phyloP scores from a whole-genome alignment of 2,329 filamentous ascomycete species.

The Trichoderma harzianum region DNA sequence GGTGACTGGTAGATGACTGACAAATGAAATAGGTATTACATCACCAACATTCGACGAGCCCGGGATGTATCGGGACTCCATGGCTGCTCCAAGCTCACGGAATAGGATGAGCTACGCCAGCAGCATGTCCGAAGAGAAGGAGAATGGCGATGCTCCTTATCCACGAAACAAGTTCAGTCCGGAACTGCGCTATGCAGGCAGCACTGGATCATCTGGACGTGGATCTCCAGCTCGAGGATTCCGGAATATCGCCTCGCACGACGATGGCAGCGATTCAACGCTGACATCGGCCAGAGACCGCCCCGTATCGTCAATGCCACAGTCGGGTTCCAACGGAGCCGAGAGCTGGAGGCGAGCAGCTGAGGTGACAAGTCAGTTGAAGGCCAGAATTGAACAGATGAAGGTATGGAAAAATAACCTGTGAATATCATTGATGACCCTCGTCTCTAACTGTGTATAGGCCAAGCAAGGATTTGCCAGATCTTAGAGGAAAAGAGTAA shows the following conservation, averaged over 20 bases:
- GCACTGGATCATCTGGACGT: slow-evolving; percentile 51
- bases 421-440: neutral
- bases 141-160: slow-evolving; percentile 58
- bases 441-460: slow-evolving; percentile 18
- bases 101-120: slow-evolving; percentile 63
- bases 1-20: slow-evolving; percentile 1
- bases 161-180: slow-evolving; percentile 53
- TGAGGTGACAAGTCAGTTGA: slow-evolving; percentile 95
- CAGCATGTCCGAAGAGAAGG: slow-evolving; percentile 71
- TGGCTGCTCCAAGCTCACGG: slow-evolving; percentile 37
- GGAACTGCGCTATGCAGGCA: slow-evolving; percentile 51
- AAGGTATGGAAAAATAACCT: slow-evolving; percentile 54
- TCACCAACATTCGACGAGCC: slow-evolving; percentile 57
- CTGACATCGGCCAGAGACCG: slow-evolving; percentile 30
- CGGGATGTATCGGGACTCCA: slow-evolving; percentile 56
- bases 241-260: slow-evolving; percentile 37
- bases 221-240: slow-evolving; percentile 58
- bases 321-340: slow-evolving; percentile 33
- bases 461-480: slow-evolving; percentile 32
- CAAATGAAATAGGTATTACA: slow-evolving; percentile 34
- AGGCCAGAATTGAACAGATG: slow-evolving; percentile 98
- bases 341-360: slow-evolving; percentile 98
- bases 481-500: slow-evolving; percentile 23
- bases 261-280: slow-evolving; percentile 33
- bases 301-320: slow-evolving; percentile 36